Conservation (phyloP, 1,284 basidiomycete genomes). For the Ceratorhiza oryzae-sativae region DNA sequence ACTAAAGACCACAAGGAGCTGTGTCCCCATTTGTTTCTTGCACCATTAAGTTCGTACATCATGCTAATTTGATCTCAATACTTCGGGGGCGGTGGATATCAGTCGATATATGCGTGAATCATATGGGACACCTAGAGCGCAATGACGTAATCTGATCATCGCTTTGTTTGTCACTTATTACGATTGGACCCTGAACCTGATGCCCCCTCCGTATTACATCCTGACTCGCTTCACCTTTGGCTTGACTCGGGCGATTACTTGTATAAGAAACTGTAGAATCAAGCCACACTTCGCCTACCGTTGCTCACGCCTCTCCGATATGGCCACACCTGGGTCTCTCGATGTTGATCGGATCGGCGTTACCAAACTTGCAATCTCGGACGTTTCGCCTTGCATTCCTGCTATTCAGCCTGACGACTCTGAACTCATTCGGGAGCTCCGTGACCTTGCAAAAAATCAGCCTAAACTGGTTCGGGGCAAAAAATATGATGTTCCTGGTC, state of each 20-base stretch:
- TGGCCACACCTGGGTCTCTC: not conserved
- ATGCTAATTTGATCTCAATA: no score
- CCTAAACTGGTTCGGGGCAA: constrained; percentile 68
- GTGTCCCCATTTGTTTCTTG: no score
- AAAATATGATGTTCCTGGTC: constrained; percentile 64
- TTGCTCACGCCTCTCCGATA: no score
- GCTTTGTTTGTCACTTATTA: no score
- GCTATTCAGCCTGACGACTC: constrained; percentile 45
- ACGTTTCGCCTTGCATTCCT: not conserved
- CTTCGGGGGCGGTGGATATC: no score
- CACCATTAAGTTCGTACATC: no score
- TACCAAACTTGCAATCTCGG: not conserved
- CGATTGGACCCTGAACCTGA: not conserved
- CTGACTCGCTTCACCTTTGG: constrained; percentile 5
- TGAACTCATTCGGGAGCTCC: constrained; percentile 62
- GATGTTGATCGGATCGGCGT: constrained; percentile 30
- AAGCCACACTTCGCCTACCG: no score
- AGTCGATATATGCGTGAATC: no score
- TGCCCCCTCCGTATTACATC: not conserved
- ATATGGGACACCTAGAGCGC: no score
- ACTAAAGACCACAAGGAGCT: no score
- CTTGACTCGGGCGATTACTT: not conserved
- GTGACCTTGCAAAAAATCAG: constrained; percentile 58
- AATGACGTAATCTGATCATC: no score
- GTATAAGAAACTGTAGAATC: not conserved